Evolutionary conservation across 139 green algal genomes (phyloP).

Genomic region (Trebouxia sp.): DNA sequence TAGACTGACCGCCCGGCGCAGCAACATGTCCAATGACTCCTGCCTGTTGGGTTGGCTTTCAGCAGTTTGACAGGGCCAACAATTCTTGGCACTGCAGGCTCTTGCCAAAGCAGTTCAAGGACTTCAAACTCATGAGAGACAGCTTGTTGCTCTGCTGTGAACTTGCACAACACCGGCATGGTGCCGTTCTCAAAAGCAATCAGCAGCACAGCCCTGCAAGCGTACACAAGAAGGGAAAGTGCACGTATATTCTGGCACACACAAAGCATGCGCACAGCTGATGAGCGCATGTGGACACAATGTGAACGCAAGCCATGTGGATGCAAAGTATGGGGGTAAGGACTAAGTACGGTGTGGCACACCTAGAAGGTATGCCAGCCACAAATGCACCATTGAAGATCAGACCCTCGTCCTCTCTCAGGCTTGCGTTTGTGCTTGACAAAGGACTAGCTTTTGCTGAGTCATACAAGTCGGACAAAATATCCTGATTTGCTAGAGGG

Average conservation of each 20-base stretch:
- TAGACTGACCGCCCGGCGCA: conserved; percentile 22
- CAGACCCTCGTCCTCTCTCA: conserved; percentile 27
- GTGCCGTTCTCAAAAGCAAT: conserved; percentile 25
- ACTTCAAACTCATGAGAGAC: conserved; percentile 21
- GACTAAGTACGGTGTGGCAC: conserved; percentile 21
- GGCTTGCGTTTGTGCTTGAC: conserved; percentile 26
- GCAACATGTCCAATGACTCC: conserved; percentile 25
- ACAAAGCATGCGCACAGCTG: conserved; percentile 26
- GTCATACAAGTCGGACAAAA: conserved; percentile 26
- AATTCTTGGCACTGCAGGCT: conserved; percentile 29
- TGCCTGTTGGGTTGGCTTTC: conserved; percentile 26
- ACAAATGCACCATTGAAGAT: conserved; percentile 27
- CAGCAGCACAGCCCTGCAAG: conserved; percentile 27
- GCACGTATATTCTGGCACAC: conserved; percentile 25
- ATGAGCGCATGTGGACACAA: conserved; percentile 26
- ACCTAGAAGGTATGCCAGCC: conserved; percentile 25
- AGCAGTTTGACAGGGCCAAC: conserved; percentile 28
- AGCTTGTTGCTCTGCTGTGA: conserved; percentile 26
- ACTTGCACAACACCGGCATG: conserved; percentile 26
- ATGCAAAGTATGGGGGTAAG: conserved; percentile 17
- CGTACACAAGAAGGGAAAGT: conserved; percentile 24
- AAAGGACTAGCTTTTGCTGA: conserved; percentile 26
- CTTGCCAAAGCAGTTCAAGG: conserved; percentile 26
- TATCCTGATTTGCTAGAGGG: conserved; percentile 27
- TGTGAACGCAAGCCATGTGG: conserved; percentile 25